A percentile compares a stretch with the other conserved stretches of the same genome.
Evolutionary conservation across 495 filamentous ascomycete genomes (phyloP).

Genomic region (Penicillium chermesinum): DNA sequence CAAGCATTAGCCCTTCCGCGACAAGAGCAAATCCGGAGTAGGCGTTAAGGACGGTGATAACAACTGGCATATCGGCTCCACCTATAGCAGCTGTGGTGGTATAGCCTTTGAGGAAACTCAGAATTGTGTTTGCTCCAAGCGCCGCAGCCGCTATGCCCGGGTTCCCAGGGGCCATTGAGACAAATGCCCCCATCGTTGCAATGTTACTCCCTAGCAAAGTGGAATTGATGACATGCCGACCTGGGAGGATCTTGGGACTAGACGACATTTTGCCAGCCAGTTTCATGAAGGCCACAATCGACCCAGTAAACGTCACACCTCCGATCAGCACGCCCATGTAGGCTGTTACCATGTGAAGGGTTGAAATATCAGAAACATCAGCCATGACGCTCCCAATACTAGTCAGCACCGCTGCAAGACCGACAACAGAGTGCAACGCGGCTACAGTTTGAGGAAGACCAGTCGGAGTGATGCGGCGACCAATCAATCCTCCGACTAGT

Average conservation of each 20-base stretch:
- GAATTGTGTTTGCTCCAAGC: conserved; percentile 62
- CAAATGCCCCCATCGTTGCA: conserved; percentile 72
- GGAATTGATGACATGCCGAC: conserved; percentile 64
- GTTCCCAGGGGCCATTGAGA: conserved; percentile 68
- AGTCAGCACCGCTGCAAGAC: conserved; percentile 73
- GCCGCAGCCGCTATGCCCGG: conserved; percentile 69
- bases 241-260: conserved; percentile 60
- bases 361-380: conserved; percentile 58
- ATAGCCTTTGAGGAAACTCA: conserved; percentile 76
- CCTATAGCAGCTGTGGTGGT: conserved; percentile 80
- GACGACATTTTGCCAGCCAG: conserved; percentile 73
- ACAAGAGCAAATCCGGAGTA: conserved; percentile 81
- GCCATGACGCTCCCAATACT: conserved; percentile 77
- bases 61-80: conserved; percentile 83
- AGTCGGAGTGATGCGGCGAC: conserved; percentile 76
- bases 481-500: conserved; percentile 60
- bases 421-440: conserved; percentile 76
- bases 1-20: conserved; percentile 82
- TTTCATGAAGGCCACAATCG: conserved; percentile 76
- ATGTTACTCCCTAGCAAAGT: conserved; percentile 65
- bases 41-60: conserved; percentile 79
- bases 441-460: conserved; percentile 79
- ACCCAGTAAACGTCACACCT: conserved; percentile 79
- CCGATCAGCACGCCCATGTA: conserved; percentile 77
- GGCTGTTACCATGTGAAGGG: conserved; percentile 69